phyloP scores from a whole-genome alignment of 2,329 filamentous ascomycete species.

The Ophiostoma piceae region DNA sequence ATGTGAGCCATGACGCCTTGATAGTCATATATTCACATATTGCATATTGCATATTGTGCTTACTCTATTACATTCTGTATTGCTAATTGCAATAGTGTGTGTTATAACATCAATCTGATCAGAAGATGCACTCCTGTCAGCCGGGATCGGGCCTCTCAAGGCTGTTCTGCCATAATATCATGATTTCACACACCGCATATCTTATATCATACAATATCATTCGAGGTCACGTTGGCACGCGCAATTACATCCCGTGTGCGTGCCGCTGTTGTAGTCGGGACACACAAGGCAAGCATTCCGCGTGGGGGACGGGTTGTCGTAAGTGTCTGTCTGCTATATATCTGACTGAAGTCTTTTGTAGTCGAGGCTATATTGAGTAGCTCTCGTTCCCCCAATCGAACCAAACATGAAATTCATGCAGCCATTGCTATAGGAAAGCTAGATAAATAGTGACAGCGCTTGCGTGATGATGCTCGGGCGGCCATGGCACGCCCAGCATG shows the following conservation, averaged over 20 bases:
- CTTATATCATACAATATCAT: background rate
- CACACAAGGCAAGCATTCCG: background rate
- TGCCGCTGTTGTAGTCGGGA: background rate
- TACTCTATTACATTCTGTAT: background rate
- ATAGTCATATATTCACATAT: background rate
- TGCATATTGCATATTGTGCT: too few species aligned
- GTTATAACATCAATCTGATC: background rate
- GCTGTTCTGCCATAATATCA: background rate
- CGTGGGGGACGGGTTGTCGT: background rate
- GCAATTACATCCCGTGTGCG: background rate
- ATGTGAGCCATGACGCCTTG: background rate
- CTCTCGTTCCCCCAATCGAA: background rate
- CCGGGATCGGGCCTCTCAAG: background rate
- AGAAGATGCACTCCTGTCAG: background rate
- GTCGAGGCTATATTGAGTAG: too few species aligned
- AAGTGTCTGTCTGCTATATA: background rate
- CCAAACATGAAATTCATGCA: background rate
- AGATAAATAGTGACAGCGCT: background rate
- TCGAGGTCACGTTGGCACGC: background rate
- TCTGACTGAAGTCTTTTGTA: too few species aligned
- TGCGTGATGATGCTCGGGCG: background rate
- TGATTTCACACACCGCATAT: background rate
- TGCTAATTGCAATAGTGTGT: background rate
- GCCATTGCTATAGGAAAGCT: background rate
- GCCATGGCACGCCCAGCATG: background rate